Conservation (phyloP, 2,329 filamentous ascomycete species). For the Colletotrichum costaricense region DNA sequence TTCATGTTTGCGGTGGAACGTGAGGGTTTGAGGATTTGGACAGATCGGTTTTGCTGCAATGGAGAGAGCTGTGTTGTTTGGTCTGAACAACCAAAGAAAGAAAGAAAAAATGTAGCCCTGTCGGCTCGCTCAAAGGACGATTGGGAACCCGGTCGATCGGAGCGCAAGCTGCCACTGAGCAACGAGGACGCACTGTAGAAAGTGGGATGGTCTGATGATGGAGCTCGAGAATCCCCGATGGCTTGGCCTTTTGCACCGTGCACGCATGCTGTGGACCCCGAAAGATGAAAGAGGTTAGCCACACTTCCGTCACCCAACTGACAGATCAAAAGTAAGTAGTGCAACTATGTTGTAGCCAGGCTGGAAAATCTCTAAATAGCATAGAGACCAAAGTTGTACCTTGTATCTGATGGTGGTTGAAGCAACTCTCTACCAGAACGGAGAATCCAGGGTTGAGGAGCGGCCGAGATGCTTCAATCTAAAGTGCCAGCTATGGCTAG, state of each 20-base stretch:
- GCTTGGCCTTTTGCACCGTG: slow-evolving; percentile 26
- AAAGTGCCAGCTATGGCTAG: background rate
- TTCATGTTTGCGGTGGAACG: slow-evolving; percentile 57
- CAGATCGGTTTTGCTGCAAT: background rate
- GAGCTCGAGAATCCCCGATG: slow-evolving; percentile 17
- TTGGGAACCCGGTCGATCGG: slow-evolving; percentile 24
- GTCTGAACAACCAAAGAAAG: background rate
- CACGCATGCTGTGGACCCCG: slow-evolving; percentile 19
- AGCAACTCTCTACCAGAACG: no score
- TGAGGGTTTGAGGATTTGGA: background rate
- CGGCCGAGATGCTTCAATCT: no score
- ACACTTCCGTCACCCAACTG: no score
- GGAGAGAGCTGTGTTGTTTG: background rate
- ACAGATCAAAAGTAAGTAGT: no score
- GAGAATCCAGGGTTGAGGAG: no score
- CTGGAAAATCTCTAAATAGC: no score
- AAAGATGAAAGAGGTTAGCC: slow-evolving; percentile 6
- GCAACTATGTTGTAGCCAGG: no score
- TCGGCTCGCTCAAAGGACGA: slow-evolving; percentile 15
- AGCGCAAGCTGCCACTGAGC: slow-evolving; percentile 14
- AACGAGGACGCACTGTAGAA: slow-evolving; percentile 27
- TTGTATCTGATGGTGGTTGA: no score
- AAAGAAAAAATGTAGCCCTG: slow-evolving; percentile 15
- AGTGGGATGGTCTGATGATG: slow-evolving; percentile 37
- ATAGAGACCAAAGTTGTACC: no score